phyloP scores from a whole-genome alignment of 2,329 filamentous ascomycete genomes.

The Beauveria sp. region DNA sequence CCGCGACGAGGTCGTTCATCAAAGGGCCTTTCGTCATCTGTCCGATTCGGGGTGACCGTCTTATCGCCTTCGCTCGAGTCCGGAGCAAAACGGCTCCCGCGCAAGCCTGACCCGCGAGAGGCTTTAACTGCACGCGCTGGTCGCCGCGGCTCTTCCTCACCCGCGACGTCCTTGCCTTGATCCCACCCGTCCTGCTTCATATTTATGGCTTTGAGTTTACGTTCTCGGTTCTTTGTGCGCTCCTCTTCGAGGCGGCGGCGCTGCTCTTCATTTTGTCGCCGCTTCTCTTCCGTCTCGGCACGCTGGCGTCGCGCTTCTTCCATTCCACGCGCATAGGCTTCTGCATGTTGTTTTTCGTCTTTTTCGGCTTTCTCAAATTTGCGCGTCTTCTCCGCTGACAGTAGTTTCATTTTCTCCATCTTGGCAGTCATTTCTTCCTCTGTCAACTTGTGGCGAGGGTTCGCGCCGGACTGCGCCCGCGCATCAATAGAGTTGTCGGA shows the following conservation, averaged over 20 bases:
- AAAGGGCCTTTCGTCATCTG: conserved; percentile 18
- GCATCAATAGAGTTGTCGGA: conserved; percentile 27
- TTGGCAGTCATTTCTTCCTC: conserved; percentile 51
- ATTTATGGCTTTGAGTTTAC: conserved; percentile 53
- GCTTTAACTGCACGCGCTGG: conserved; percentile 37
- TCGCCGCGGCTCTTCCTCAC: conserved; percentile 32
- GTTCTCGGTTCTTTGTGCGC: conserved; percentile 50
- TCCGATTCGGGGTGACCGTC: conserved; percentile 25
- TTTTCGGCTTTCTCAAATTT: conserved; percentile 51
- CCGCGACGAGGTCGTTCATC: conserved; percentile 28
- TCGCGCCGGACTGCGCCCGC: conserved; percentile 47
- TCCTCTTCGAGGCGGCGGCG: conserved; percentile 48
- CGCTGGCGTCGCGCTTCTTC: conserved; percentile 46
- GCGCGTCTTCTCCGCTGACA: conserved; percentile 50
- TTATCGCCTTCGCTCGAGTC: conserved; percentile 28
- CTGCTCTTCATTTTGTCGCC: conserved; percentile 45
- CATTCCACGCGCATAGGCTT: conserved; percentile 46
- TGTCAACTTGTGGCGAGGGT: conserved; percentile 53
- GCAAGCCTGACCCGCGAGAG: conserved; percentile 27
- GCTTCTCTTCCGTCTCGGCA: conserved; percentile 44
- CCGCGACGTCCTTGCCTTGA: conserved; percentile 43
- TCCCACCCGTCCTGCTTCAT: conserved; percentile 51
- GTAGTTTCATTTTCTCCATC: conserved; percentile 54
- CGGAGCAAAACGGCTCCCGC: conserved; percentile 35
- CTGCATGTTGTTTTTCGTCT: conserved; percentile 48